Percentiles rank a stretch among this genome's conserved stretches.
Evolutionary conservation across 129 eudicot species (phyloP).

Genomic region (Helianthus annuus): HanXRQr2.0-SUNRISE NC_035442.2:19905017-19905516

Average conservation of each 20-base stretch:
- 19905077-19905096: slow-evolving; percentile 60
- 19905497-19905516: background rate
- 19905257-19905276: slow-evolving; percentile 1
- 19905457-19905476: background rate
- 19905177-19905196: slow-evolving; percentile 89
- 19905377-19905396: slow-evolving; percentile 89
- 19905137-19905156: slow-evolving; percentile 86
- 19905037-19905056: slow-evolving; percentile 39
- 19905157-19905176: slow-evolving; percentile 91
- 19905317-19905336: slow-evolving; percentile 74
- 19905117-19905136: slow-evolving; percentile 76
- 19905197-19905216: slow-evolving; percentile 52
- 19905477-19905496: background rate
- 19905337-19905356: slow-evolving; percentile 72
- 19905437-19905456: background rate
- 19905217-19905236: background rate
- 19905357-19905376: slow-evolving; percentile 96
- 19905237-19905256: background rate
- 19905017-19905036: slow-evolving; percentile 48
- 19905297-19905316: slow-evolving; percentile 87
- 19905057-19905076: slow-evolving; percentile 53
- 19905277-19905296: background rate
- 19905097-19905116: slow-evolving; percentile 65
- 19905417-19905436: slow-evolving; percentile 7
- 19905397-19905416: slow-evolving; percentile 79